A percentile compares a stretch with the other conserved stretches of the same genome.
Conservation (phyloP, 2,329 filamentous ascomycete genomes). For the Monascus ruber region DNA sequence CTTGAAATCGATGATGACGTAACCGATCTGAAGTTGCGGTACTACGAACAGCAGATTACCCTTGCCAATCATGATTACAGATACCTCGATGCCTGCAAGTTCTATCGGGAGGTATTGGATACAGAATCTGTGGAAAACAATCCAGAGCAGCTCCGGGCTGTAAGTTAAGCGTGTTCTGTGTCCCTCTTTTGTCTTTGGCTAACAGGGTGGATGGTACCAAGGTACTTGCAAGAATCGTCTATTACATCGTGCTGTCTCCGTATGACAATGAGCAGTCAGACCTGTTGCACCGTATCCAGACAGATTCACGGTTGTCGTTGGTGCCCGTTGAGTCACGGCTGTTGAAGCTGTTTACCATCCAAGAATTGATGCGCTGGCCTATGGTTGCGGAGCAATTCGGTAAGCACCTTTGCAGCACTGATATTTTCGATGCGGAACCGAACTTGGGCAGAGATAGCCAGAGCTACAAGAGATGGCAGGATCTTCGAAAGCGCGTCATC, state of each 20-base stretch:
- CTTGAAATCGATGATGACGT: constrained; percentile 76
- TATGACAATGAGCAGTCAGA: constrained; percentile 99
- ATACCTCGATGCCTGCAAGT: constrained; percentile 94
- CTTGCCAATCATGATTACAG: constrained; percentile 95
- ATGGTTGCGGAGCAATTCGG: constrained; percentile 83
- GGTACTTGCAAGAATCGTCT: constrained; percentile 90
- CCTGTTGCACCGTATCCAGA: constrained; percentile 82
- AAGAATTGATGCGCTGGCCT: constrained; percentile 97
- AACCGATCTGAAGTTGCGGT: constrained; percentile 88
- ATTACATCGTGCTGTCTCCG: constrained; percentile 90
- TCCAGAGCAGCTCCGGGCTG: constrained; percentile 69
- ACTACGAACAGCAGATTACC: constrained; percentile 94
- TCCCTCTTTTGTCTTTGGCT: constrained; percentile 1
- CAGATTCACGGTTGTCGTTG: constrained; percentile 68
- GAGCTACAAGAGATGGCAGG: constrained; percentile 77
- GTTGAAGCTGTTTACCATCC: constrained; percentile 86
- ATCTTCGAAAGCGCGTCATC: constrained; percentile 94
- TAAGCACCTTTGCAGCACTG: constrained; percentile 73
- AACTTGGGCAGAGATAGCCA: constrained; percentile 62
- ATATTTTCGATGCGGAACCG: constrained; percentile 66
- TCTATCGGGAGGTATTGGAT: constrained; percentile 93
- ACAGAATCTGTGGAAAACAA: constrained; percentile 93
- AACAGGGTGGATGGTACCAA: constrained; percentile 24
- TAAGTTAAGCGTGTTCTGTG: constrained; percentile 39
- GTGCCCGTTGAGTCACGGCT: constrained; percentile 73